A percentile compares a stretch with the other conserved stretches of the same genome.
phyloP scores from a whole-genome alignment of 164 flowering plant genomes.

The Hamamelis virginiana region DNA sequence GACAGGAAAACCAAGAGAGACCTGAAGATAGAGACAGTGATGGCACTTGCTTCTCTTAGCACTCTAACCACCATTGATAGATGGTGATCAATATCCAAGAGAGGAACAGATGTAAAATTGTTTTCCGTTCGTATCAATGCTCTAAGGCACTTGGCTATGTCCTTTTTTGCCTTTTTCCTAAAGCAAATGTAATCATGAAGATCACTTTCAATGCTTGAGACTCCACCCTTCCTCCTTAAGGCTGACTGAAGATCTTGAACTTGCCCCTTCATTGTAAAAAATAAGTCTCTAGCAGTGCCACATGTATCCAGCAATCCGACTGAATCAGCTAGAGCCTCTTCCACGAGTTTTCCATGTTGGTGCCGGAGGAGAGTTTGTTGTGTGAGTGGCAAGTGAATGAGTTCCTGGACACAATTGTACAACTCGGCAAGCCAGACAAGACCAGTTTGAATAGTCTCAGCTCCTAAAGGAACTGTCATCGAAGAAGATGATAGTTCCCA shows the following conservation, averaged over 20 bases:
- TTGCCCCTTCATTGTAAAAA: conserved; percentile 22
- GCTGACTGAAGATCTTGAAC: conserved; percentile 33
- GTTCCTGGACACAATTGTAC: conserved; percentile 16
- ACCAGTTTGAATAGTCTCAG: conserved; percentile 17
- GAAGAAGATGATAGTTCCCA: conserved; percentile 10
- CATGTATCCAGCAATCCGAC: conserved; percentile 27
- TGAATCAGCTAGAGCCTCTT: conserved; percentile 25
- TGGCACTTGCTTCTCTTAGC: conserved; percentile 16
- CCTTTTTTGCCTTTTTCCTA: conserved; percentile 32
- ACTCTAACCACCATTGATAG: background rate
- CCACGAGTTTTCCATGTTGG: conserved; percentile 5
- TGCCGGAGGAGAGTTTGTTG: conserved; percentile 15
- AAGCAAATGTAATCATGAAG: conserved; percentile 19
- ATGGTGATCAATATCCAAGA: conserved; percentile 2
- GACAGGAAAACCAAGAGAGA: conserved; percentile 20
- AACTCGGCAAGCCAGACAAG: conserved; percentile 16
- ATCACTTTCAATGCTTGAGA: conserved; percentile 20
- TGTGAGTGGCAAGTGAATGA: conserved; percentile 13
- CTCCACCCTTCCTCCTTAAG: conserved; percentile 22
- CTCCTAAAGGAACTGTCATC: background rate
- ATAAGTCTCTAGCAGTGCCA: conserved; percentile 21
- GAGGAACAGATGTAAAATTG: background rate
- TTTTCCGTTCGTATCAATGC: conserved; percentile 21
- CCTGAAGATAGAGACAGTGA: conserved; percentile 12
- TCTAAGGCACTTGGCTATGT: conserved; percentile 13